Evolutionary conservation across 2,329 filamentous ascomycete genomes (phyloP).

Genomic region (Phyllosticta ampelicida): DNA sequence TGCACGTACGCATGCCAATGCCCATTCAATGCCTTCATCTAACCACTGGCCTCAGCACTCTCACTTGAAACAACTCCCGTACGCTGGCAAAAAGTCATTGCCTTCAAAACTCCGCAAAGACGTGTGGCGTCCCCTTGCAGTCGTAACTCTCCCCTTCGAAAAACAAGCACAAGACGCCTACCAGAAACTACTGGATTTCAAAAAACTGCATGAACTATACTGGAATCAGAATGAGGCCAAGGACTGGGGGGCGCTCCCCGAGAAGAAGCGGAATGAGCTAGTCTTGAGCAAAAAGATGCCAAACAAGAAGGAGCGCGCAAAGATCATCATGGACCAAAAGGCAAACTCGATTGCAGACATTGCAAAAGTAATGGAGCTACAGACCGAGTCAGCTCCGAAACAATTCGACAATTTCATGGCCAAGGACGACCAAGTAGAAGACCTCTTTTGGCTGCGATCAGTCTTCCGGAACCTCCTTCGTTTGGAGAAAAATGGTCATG

Average conservation of each 20-base stretch:
- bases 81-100: constrained; percentile 53
- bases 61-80: constrained; percentile 46
- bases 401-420: neutral
- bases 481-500: neutral
- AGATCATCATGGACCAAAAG: constrained; percentile 51
- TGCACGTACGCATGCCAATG: constrained; percentile 30
- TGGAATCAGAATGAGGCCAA: constrained; percentile 32
- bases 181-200: constrained; percentile 49
- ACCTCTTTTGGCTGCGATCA: neutral
- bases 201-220: constrained; percentile 45
- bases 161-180: constrained; percentile 44
- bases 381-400: constrained; percentile 24
- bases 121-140: constrained; percentile 51
- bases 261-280: constrained; percentile 27
- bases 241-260: constrained; percentile 2
- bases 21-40: constrained; percentile 16
- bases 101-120: constrained; percentile 49
- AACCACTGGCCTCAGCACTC: neutral
- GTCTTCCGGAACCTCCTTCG: neutral
- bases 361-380: constrained; percentile 44
- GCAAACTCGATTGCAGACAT: constrained; percentile 52
- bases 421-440: neutral
- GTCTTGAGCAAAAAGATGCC: constrained; percentile 34
- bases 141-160: constrained; percentile 43
- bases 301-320: constrained; percentile 40